phyloP scores from a whole-genome alignment of 352 stramenopile species.

The Phytophthora fragariae region DNA sequence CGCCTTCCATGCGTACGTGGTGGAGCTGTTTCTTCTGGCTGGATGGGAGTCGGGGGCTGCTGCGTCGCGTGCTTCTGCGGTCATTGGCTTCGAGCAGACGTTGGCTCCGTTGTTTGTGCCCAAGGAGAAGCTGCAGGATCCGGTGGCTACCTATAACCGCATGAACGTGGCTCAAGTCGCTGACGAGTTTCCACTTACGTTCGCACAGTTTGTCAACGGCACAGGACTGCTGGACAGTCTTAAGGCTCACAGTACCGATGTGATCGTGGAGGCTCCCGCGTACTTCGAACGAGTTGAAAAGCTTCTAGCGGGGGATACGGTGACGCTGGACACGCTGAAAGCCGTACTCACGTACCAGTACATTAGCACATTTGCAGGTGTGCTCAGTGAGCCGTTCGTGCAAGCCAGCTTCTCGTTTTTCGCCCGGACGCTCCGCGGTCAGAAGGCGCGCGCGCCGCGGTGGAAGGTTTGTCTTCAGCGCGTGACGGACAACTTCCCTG shows the following conservation, averaged over 20 bases:
- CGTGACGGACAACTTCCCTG: constrained; percentile 58
- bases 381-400: constrained; percentile 80
- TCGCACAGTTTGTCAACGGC: constrained; percentile 65
- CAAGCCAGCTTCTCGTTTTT: constrained; percentile 93
- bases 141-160: constrained; percentile 91
- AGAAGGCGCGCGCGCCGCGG: constrained; percentile 85
- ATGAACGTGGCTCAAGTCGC: constrained; percentile 70
- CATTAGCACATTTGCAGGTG: constrained; percentile 44
- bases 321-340: constrained; percentile 57
- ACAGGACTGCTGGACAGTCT: constrained; percentile 45
- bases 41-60: constrained; percentile 46
- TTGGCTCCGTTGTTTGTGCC: constrained; percentile 88
- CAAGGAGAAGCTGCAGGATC: constrained; percentile 91
- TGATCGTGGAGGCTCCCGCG: constrained; percentile 68
- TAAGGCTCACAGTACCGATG: constrained; percentile 37
- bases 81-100: constrained; percentile 88
- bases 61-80: constrained; percentile 46
- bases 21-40: constrained; percentile 74
- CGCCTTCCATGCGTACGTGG: constrained; percentile 82
- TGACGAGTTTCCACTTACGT: constrained; percentile 56
- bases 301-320: constrained; percentile 45
- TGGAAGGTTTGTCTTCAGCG: constrained; percentile 90
- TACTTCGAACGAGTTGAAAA: constrained; percentile 66
- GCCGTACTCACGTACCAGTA: constrained; percentile 66
- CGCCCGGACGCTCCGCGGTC: constrained; percentile 73